Evolutionary conservation across 2,329 filamentous ascomycete genomes (phyloP), one percentile per base, ranked within the genome.

Genomic region (Dothideomycetes sp.): DNA sequence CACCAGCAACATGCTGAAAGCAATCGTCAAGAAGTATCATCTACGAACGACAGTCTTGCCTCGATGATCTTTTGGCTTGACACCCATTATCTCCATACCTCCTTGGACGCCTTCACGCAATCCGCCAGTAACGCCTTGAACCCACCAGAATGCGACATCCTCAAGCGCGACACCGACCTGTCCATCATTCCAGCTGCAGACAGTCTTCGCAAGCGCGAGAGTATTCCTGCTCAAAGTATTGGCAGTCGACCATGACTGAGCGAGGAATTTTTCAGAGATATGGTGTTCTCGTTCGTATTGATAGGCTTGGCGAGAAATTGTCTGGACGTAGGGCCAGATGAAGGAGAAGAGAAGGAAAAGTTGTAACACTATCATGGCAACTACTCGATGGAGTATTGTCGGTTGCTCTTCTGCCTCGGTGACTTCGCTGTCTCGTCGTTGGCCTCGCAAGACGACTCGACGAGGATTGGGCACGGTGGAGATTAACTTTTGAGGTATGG

Each of bases 251-350:
- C 79, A 58, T 5, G 74, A 62, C 16, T 64, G 63, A 6, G 66
- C 64, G 13, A 80, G 57, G 1, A 80, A 47, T 17, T 71, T 70
- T 52, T 79, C 72, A 1, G 71, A 77, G 45, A 87, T 66, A 47
- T 73, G 74, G 59, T 85, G 74, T 49, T 76, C 70, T 12, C 78
- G 71, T 55, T 87, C 82, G 47, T 80, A 79, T 34, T 69, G 64
- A 47, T 78, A 79, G 12, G 71, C 65, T 12, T 69, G 59, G 12
- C 65, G 64, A 11, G 79, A 49, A 10, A 81, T 56, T 4, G 70
- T 51, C 47, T 74, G 68, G 22, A 78, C 52, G 51, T 80, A 81
- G 1, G 80, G 78, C 9, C 80, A 56, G 12, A 82, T 46, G 33
- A 82, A 67, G 39, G 79, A 74, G 18, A 76, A 43, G 6, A 80